phyloP scores from a whole-genome alignment of 805 yeast genomes.

The Yamadazyma sp. region DNA sequence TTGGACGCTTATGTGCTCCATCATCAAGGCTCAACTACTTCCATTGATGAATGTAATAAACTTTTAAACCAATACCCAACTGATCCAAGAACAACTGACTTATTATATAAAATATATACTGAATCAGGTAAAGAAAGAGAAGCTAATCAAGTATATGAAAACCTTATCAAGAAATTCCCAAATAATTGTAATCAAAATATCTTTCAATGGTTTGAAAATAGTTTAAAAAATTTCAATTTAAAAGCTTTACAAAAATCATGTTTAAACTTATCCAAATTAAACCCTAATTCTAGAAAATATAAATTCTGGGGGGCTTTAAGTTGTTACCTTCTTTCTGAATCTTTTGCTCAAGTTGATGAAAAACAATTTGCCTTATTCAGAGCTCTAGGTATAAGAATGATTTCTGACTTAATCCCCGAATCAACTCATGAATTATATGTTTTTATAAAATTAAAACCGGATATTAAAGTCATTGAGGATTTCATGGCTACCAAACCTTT shows the following conservation, averaged over 20 bases:
- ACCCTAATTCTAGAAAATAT: conserved; percentile 26
- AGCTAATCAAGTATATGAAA: conserved; percentile 51
- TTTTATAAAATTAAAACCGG: conserved; percentile 32
- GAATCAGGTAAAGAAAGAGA: conserved; percentile 33
- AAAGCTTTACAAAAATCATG: conserved; percentile 53
- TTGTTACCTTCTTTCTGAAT: conserved; percentile 40
- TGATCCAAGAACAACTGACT: conserved; percentile 51
- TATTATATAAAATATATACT: conserved; percentile 46
- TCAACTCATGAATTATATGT: conserved; percentile 68
- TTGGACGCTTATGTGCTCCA: conserved; percentile 35
- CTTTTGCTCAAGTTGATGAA: conserved; percentile 22
- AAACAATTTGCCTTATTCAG: conserved; percentile 55
- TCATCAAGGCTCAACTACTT: conserved; percentile 31
- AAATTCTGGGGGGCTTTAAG: conserved; percentile 58
- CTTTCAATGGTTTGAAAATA: conserved; percentile 55
- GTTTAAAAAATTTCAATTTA: conserved; percentile 46
- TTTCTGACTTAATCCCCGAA: conserved; percentile 50
- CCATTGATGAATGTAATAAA: conserved; percentile 27
- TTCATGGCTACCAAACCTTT: conserved; percentile 20
- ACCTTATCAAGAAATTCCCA: conserved; percentile 56
- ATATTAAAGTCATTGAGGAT: conserved; percentile 11
- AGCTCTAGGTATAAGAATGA: conserved; percentile 55
- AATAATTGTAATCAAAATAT: conserved; percentile 36
- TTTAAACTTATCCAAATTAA: conserved; percentile 36
- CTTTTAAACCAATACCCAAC: conserved; percentile 42